Evolutionary conservation across 2,329 filamentous ascomycete genomes (phyloP).

Genomic region (Pseudopyrenochaeta lycopersici): DNA sequence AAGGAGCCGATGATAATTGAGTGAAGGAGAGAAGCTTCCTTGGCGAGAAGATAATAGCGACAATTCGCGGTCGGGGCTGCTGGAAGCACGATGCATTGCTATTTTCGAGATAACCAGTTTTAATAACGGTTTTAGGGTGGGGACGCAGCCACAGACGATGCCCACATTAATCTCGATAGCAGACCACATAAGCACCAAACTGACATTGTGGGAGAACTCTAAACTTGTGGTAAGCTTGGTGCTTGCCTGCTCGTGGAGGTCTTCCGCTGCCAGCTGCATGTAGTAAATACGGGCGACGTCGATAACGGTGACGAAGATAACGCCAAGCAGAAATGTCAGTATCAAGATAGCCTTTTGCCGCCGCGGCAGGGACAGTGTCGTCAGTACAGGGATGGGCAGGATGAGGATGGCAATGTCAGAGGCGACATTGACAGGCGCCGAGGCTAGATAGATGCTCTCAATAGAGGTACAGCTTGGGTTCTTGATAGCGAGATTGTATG

Average conservation of each 20-base stretch:
- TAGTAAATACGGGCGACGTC: background rate
- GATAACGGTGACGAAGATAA: background rate
- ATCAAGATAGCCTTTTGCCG: conserved; percentile 6
- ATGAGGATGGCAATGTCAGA: conserved; percentile 6
- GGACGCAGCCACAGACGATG: too few species aligned
- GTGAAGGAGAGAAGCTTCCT: too few species aligned
- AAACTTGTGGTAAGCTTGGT: too few species aligned
- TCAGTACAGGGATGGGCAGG: conserved; percentile 8
- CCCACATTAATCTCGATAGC: too few species aligned
- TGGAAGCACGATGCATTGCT: too few species aligned
- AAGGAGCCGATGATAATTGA: too few species aligned
- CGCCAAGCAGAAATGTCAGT: background rate
- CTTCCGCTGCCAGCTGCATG: background rate
- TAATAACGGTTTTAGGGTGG: too few species aligned
- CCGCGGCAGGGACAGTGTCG: conserved; percentile 3
- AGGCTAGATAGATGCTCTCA: background rate
- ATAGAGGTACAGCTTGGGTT: background rate
- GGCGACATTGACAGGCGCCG: conserved; percentile 2
- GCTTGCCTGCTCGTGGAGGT: background rate
- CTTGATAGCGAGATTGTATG: background rate
- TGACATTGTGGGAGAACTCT: too few species aligned
- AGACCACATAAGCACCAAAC: too few species aligned
- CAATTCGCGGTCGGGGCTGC: too few species aligned
- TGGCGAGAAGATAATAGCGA: too few species aligned
- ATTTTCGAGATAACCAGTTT: too few species aligned